Conservation (phyloP, 2,329 filamentous ascomycete genomes). For the Aspergillus tamarii region DNA sequence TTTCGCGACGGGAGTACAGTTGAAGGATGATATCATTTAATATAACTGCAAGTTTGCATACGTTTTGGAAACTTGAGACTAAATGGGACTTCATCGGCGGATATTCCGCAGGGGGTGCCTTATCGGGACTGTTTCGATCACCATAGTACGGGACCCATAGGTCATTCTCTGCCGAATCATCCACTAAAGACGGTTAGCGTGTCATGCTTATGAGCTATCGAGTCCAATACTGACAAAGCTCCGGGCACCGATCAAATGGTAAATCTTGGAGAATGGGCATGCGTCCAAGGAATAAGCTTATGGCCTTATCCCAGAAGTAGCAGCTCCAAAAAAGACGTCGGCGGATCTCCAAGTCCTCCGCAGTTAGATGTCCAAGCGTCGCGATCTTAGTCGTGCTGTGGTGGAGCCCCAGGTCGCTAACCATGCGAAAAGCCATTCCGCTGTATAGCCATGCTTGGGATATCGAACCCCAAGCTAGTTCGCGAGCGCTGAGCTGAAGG, state of each 20-base stretch:
- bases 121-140: conserved; percentile 18
- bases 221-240: background rate
- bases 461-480: conserved; percentile 29
- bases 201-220: conserved; percentile 21
- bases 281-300: conserved; percentile 33
- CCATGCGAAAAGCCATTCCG: conserved; percentile 36
- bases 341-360: conserved; percentile 34
- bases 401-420: conserved; percentile 33
- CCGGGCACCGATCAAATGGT: background rate
- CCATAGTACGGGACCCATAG: conserved; percentile 34
- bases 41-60: conserved; percentile 47
- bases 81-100: conserved; percentile 28
- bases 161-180: conserved; percentile 31
- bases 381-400: conserved; percentile 26
- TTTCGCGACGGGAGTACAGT: conserved; percentile 36
- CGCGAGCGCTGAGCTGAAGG: conserved; percentile 32
- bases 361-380: conserved; percentile 27
- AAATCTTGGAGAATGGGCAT: conserved; percentile 23
- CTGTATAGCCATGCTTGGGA: conserved; percentile 34
- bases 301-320: conserved; percentile 37
- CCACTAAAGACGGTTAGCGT: conserved; percentile 26
- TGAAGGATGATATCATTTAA: conserved; percentile 49
- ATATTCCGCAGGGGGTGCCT: conserved; percentile 13
- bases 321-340: conserved; percentile 35
- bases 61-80: conserved; percentile 31